Conservation (phyloP, 2,329 filamentous ascomycete species). For the Mycosphaerella arachidis region DNA sequence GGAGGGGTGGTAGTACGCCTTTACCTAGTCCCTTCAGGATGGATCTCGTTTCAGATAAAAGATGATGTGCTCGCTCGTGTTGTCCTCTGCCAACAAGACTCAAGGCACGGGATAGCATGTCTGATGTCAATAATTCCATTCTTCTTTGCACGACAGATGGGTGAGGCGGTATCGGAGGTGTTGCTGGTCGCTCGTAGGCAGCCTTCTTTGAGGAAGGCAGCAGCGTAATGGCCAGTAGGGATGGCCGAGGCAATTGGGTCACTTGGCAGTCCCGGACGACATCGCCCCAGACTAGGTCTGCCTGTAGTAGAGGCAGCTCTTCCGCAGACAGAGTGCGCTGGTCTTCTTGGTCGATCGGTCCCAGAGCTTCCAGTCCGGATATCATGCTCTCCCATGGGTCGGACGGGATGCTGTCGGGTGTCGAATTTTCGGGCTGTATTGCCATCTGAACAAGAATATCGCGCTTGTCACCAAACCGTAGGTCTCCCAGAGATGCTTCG, state of each 20-base stretch:
- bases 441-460: conserved; percentile 93
- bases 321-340: conserved; percentile 81
- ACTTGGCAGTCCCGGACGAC: conserved; percentile 83
- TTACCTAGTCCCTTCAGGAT: conserved; percentile 96
- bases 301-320: conserved; percentile 91
- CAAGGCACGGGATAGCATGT: conserved; percentile 91
- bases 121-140: conserved; percentile 95
- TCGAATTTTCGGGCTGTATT: conserved; percentile 78
- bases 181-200: conserved; percentile 39
- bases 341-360: conserved; percentile 79
- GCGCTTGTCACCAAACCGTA: conserved; percentile 91
- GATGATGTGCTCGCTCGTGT: conserved; percentile 87
- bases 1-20: conserved; percentile 85
- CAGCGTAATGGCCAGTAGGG: conserved; percentile 92
- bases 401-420: conserved; percentile 79
- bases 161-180: conserved; percentile 88
- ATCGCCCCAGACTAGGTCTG: conserved; percentile 89
- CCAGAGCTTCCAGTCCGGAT: conserved; percentile 87
- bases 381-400: conserved; percentile 98
- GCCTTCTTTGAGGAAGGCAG: conserved; percentile 52
- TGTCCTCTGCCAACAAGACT: conserved; percentile 87
- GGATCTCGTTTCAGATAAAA: conserved; percentile 86
- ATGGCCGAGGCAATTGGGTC: conserved; percentile 81
- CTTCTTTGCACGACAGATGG: conserved; percentile 91
- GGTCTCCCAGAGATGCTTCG: conserved; percentile 83